phyloP scores from a whole-genome alignment of 805 yeast genomes.

The Candida bentonensis region DNA sequence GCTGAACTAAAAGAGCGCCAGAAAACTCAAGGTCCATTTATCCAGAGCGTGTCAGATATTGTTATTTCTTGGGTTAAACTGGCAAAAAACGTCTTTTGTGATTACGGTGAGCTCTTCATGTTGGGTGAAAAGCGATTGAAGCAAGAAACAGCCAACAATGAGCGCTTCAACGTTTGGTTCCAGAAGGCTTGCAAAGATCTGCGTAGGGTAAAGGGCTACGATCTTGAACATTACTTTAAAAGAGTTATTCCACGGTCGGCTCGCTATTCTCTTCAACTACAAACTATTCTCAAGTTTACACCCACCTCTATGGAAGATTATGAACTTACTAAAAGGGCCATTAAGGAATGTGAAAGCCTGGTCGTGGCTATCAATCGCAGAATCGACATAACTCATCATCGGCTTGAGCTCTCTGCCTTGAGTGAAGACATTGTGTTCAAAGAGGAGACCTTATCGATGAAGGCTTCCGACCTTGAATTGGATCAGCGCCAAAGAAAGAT shows the following conservation, averaged over 20 bases:
- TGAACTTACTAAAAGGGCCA: slow-evolving; percentile 35
- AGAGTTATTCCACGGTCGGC: slow-evolving; percentile 43
- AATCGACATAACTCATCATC: slow-evolving; percentile 47
- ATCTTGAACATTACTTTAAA: slow-evolving; percentile 34
- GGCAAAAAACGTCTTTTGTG: slow-evolving; percentile 39
- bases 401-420: slow-evolving; percentile 38
- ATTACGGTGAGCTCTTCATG: slow-evolving; percentile 36
- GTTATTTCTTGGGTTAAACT: slow-evolving; percentile 49
- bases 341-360: slow-evolving; percentile 39
- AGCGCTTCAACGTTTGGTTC: slow-evolving; percentile 45
- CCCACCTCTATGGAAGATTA: slow-evolving; percentile 37
- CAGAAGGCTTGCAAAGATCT: slow-evolving; percentile 35
- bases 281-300: slow-evolving; percentile 40
- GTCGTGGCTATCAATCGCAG: slow-evolving; percentile 46
- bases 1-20: slow-evolving; percentile 46
- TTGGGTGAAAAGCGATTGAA: slow-evolving; percentile 30
- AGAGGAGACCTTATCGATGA: slow-evolving; percentile 22
- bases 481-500: slow-evolving; percentile 42
- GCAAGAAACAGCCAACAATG: slow-evolving; percentile 24
- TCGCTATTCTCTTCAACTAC: slow-evolving; percentile 46
- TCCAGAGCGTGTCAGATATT: slow-evolving; percentile 48
- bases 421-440: slow-evolving; percentile 43
- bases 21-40: slow-evolving; percentile 49
- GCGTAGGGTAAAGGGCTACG: slow-evolving; percentile 22
- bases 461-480: slow-evolving; percentile 34